Base-by-base conservation (phyloP, 1,284 basidiomycete species). In the Rhodotorula glutinis region DNA sequence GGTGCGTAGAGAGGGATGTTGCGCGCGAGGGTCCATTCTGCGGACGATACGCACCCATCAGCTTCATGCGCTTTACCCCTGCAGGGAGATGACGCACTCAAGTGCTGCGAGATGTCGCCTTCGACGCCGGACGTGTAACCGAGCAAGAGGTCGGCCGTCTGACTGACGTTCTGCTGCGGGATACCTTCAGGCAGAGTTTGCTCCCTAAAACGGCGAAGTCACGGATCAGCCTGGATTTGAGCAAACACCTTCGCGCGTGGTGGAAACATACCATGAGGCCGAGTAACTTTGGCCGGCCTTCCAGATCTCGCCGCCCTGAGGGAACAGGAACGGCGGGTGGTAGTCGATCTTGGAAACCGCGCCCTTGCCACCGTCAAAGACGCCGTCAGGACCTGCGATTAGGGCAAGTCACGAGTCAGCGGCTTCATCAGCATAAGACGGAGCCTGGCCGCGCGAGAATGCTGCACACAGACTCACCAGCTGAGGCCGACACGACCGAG, bases 221-320 rank as follows among this genome's bases (percentile, higher is more conserved):
- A 16, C 14, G 43, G 17, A 11, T 38, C 33, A 38, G n/a, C n/a
- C n/a, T n/a, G n/a, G n/a, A n/a, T n/a, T n/a, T n/a, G n/a, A n/a
- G n/a, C n/a, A n/a, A n/a, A n/a, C n/a, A n/a, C n/a, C n/a, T n/a
- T n/a, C n/a, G n/a, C n/a, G n/a, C n/a, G n/a, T n/a, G n/a, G n/a
- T n/a, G n/a, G n/a, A n/a, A 38, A 38, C 33, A 11, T 38, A 70
- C 60, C 69, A 70, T 4, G 59, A 46, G 16, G 62, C 65, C 29
- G 30, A 41, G 33, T 65, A 56, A 3, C 29, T 13, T 10, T 47
- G 40, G 5, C 69, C 69, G 0, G 69, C 69, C 14, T 43, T n/a
- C 56, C 46, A 67, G 3, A 65, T 40, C 46, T 70, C 69, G 17
- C 65, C 69, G 17, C 69, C 69, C 5, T 51, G 46, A 1, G 66